Conservation (phyloP, 2,329 filamentous ascomycete genomes). For the Rutstroemia sp. region DNA sequence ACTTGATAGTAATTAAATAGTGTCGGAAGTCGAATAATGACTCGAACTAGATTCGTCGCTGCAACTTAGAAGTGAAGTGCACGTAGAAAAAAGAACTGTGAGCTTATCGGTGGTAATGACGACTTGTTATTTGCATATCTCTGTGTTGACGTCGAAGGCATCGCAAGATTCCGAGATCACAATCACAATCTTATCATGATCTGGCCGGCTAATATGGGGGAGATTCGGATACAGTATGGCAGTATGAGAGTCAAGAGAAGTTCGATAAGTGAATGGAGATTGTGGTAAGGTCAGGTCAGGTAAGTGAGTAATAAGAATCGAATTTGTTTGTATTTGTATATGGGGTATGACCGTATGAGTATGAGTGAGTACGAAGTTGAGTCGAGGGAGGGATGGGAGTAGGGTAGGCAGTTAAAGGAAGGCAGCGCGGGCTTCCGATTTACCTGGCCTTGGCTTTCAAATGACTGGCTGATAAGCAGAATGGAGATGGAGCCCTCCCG, state of each 20-base stretch:
- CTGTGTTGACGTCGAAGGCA: not conserved
- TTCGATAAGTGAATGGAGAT: too few species aligned
- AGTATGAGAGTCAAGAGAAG: not conserved
- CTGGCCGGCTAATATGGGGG: not conserved
- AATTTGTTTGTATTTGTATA: too few species aligned
- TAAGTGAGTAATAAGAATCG: too few species aligned
- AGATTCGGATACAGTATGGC: not conserved
- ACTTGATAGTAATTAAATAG: constrained; percentile 6
- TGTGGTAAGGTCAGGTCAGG: too few species aligned
- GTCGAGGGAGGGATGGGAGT: too few species aligned
- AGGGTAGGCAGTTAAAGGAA: too few species aligned
- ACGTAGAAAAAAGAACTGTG: not conserved
- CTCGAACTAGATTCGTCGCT: not conserved
- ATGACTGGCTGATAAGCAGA: too few species aligned
- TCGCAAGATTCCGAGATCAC: not conserved
- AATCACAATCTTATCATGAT: constrained; percentile 2
- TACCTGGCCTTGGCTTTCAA: too few species aligned
- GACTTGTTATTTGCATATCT: not conserved
- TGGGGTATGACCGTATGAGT: too few species aligned
- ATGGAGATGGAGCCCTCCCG: too few species aligned
- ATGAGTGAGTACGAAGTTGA: too few species aligned
- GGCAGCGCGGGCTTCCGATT: too few species aligned
- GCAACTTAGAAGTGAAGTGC: not conserved
- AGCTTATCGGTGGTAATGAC: not conserved
- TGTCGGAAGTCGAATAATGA: constrained; percentile 1